Conservation (phyloP, 345 rosid genomes). For the Salix udensis region DNA sequence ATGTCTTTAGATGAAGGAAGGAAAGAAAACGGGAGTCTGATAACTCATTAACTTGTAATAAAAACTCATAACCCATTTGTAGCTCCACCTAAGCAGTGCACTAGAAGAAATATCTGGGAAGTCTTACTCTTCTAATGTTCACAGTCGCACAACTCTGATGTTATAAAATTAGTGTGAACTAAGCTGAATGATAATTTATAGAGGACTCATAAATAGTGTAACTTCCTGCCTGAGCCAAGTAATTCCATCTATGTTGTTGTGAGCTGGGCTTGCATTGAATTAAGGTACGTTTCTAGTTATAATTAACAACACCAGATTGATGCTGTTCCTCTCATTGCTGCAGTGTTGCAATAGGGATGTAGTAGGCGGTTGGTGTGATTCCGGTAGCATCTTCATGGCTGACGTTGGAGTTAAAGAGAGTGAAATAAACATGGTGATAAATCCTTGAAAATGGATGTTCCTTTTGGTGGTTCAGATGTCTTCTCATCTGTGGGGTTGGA, state of each 20-base stretch:
- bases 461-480: constrained; percentile 3
- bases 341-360: constrained; percentile 54
- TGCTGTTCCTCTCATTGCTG: constrained; percentile 20
- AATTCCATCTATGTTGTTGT: not conserved
- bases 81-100: not conserved
- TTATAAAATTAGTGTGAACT: not conserved
- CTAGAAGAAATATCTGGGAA: not conserved
- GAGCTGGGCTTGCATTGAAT: not conserved
- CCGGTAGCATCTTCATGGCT: constrained; percentile 58
- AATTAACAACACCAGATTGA: constrained; percentile 9
- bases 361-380: constrained; percentile 69
- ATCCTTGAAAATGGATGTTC: not conserved
- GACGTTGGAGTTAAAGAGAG: constrained; percentile 34
- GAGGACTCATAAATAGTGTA: not conserved
- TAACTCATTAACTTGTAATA: not conserved
- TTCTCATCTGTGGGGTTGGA: not conserved
- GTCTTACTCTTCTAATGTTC: not conserved
- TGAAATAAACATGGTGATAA: not conserved
- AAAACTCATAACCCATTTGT: not conserved
- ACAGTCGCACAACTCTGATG: too few relatives aligned
- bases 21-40: not conserved
- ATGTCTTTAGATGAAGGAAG: too few relatives aligned
- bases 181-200: not conserved
- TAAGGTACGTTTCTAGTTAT: not conserved
- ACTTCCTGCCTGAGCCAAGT: not conserved